Evolutionary conservation across 1,284 basidiomycete species (phyloP).

Genomic region (Pterulicium gracile): DNA sequence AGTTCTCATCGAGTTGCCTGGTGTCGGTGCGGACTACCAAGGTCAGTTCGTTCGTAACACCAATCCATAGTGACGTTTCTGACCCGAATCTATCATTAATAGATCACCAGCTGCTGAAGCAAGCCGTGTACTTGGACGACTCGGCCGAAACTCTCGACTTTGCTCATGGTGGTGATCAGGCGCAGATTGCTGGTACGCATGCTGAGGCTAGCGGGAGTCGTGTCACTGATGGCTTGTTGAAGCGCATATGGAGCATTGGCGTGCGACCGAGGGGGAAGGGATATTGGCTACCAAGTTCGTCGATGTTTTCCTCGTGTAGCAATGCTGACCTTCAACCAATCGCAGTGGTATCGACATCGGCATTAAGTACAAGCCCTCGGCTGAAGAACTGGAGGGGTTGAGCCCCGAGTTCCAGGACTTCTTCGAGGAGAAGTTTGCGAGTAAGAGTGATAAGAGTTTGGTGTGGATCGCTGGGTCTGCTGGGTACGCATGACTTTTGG

Average conservation of each 20-base stretch:
- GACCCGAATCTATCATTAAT: not conserved
- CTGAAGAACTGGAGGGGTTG: slow-evolving; percentile 27
- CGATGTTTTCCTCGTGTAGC: not conserved
- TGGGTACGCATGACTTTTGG: slow-evolving; percentile 4
- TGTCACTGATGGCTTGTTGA: too few relatives aligned
- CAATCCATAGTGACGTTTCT: too few relatives aligned
- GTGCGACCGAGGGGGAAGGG: slow-evolving; percentile 25
- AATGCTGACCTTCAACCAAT: not conserved
- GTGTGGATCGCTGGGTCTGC: slow-evolving; percentile 24
- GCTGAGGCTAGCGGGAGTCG: too few relatives aligned
- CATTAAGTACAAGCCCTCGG: slow-evolving; percentile 35
- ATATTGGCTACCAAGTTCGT: slow-evolving; percentile 39
- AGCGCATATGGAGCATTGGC: not conserved
- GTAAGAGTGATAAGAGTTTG: slow-evolving; percentile 37
- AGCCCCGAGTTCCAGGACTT: slow-evolving; percentile 31
- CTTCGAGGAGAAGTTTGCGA: slow-evolving; percentile 32
- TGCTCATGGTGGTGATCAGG: not conserved
- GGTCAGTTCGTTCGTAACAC: slow-evolving; percentile 20
- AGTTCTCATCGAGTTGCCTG: slow-evolving; percentile 38
- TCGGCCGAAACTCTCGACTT: not conserved
- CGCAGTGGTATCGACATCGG: slow-evolving; percentile 33
- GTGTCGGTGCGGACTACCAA: slow-evolving; percentile 46
- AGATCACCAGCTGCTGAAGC: not conserved
- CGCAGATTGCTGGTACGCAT: not conserved
- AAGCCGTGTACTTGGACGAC: slow-evolving; percentile 1